Base-by-base conservation (phyloP, 2,329 filamentous ascomycete genomes). In the Diplodia mutila region DNA sequence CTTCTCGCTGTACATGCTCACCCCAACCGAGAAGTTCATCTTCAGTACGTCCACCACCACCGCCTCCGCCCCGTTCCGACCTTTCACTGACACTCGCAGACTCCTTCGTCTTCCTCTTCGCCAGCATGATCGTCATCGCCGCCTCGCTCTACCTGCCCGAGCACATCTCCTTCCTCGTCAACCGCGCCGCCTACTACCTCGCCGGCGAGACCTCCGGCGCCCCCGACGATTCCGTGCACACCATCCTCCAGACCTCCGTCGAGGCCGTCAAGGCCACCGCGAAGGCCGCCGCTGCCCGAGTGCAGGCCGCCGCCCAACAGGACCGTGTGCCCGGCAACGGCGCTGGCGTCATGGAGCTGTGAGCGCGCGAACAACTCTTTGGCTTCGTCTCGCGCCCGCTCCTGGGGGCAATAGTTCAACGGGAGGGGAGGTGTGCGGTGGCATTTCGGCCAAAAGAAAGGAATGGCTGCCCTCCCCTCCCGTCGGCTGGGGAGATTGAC, bases 1-100 rank as follows among this genome's bases (percentile, higher is more conserved):
- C 14, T 95, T 96, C 81, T 91, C 91, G 69, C 87, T 98, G 29
- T 98, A 99, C 85, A 98, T 99, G 91, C 90, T 97, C 74, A 97
- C 94, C 46, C 91, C 93, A 1, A 93, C 91, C 64, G 95, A 99
- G 84, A 97, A 97, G 80, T 94, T 97, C 81, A 90, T 97, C 74
- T 97, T 98, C 82, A 98, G 95, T 98, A 86, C 68, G 93, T 37
- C 27, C 55, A 23, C 29, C 51, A 25, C 39, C 21, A 6, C 11
- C 34, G 7, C 57, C 39, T 32, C 59, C 5, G 16, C 29, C 25
- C 21, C 27, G 48, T n/a, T n/a, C n/a, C 34, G n/a, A 8, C 66
- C n/a, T 34, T n/a, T 4, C 65, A 21, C 37, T 64, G 42, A 59
- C 61, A 29, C 25, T 16, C 14, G 1, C 75, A 97, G 94, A 96